Evolutionary conservation across 1,284 basidiomycete genomes (phyloP), one percentile per base, ranked within the genome.

Genomic region (Leccinum cinnamomeum): DNA sequence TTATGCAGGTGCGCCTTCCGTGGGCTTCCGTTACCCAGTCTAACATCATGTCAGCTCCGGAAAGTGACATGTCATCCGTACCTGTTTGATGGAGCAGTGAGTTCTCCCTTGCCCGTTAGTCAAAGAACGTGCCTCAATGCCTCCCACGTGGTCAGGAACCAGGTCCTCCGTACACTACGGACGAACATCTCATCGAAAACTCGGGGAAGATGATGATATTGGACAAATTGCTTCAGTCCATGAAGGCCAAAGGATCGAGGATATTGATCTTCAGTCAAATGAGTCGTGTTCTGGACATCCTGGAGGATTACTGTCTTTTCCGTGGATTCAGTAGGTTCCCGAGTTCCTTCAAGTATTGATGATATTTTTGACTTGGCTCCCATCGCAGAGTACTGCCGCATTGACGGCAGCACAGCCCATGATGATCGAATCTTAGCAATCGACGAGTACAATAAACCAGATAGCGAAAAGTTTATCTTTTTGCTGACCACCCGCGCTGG

Each of bases 261-360:
- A 94, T 97, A 2, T 87, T 98, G 66, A 98, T 99, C 68, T 99
- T 99, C 82, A 96, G 93, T 68, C 97, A 98, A 78, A 99, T 99
- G 97, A 96, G 93, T 78, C 91, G 97, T 51, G 89, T 95, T 28
- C 75, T 86, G 30, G 97, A 99, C 77, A 99, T 99, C 65, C 78
- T 99, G 48, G 97, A 99, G 75, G 97, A 99, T 74, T 99, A 97
- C 78, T 98, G 95, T 76, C 81, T 97, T 64, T 99, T 98, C 83
- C 83, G 97, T 56, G 81, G 81, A 62, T 97, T 92, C 79, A 90
- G 95, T 96, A 70, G 64, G 92, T 84, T 2, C 23, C 55, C 48
- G 12, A 37, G n/a, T 5, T 3, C 20, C 37, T 3, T 37, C 14
- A 6, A 11, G 0, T 33, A 28, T 56, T n/a, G n/a, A 7, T 3